phyloP scores from a whole-genome alignment of 179 eudicot genomes.

The Gypsophila paniculata region DNA sequence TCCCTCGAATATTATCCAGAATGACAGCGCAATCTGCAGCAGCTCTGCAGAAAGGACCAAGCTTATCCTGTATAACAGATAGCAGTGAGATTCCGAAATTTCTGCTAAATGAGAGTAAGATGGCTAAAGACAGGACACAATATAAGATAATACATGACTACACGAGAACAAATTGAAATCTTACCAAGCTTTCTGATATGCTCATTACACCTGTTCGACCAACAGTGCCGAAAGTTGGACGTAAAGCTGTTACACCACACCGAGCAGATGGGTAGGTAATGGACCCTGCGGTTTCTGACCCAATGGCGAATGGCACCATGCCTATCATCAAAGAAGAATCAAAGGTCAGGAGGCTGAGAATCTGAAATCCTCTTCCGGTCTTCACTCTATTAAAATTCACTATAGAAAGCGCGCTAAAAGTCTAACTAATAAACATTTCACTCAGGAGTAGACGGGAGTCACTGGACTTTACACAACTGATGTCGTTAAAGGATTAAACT shows the following conservation, averaged over 20 bases:
- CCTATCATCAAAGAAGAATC: slow-evolving; percentile 37
- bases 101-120: not conserved
- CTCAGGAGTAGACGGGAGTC: too few species aligned
- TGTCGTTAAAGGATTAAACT: not conserved
- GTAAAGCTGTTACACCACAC: slow-evolving; percentile 84
- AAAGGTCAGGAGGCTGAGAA: not conserved
- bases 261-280: slow-evolving; percentile 86
- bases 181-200: slow-evolving; percentile 87
- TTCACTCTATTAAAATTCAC: not conserved
- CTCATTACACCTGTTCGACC: slow-evolving; percentile 94
- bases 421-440: not conserved
- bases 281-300: slow-evolving; percentile 93
- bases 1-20: slow-evolving; percentile 67
- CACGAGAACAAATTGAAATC: slow-evolving; percentile 5
- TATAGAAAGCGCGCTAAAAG: not conserved
- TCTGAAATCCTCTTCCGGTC: not conserved
- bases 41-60: slow-evolving; percentile 86
- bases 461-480: too few species aligned
- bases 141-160: not conserved
- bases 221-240: slow-evolving; percentile 81
- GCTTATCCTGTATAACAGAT: slow-evolving; percentile 64
- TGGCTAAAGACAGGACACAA: not conserved
- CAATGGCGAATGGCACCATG: slow-evolving; percentile 90
- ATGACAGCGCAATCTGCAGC: slow-evolving; percentile 78
- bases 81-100: not conserved